Conservation (phyloP, 768 basidiomycete genomes). For the Suillus luteus region DNA sequence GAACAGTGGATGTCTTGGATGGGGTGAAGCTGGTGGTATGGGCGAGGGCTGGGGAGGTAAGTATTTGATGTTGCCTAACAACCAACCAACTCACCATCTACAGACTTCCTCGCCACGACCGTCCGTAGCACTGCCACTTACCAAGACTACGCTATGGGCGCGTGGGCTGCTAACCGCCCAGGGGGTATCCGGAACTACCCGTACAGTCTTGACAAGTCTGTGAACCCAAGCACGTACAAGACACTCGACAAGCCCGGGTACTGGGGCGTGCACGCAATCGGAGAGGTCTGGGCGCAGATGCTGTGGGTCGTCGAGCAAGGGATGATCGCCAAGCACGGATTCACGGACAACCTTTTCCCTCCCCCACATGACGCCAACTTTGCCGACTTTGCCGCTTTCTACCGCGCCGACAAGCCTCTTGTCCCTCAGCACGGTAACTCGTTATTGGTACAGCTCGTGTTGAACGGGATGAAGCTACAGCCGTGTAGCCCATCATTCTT, state of each 20-base stretch:
- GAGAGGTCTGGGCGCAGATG: constrained; percentile 95
- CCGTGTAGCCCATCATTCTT: constrained; percentile 90
- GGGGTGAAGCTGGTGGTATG: constrained; percentile 97
- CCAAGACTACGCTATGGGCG: constrained; percentile 87
- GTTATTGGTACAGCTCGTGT: constrained; percentile 76
- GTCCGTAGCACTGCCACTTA: constrained; percentile 76
- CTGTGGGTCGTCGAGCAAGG: constrained; percentile 78
- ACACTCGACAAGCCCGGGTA: constrained; percentile 92
- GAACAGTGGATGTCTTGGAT: constrained; percentile 92
- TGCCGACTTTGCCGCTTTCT: constrained; percentile 67
- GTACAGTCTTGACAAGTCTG: constrained; percentile 74
- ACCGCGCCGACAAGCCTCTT: constrained; percentile 55
- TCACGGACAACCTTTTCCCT: constrained; percentile 77
- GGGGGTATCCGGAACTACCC: constrained; percentile 84
- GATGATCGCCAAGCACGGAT: constrained; percentile 83
- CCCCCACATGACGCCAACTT: constrained; percentile 63
- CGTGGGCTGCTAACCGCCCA: constrained; percentile 85
- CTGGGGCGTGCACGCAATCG: constrained; percentile 91
- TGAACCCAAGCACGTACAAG: constrained; percentile 94
- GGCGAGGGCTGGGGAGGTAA: constrained; percentile 93
- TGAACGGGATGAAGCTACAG: constrained; percentile 95
- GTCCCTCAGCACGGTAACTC: constrained; percentile 94
- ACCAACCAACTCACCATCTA: neutral
- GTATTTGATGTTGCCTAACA: constrained; percentile 14
- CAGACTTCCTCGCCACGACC: constrained; percentile 84